phyloP scores from a whole-genome alignment of 2,329 filamentous ascomycete species.

The Stylonectria norvegica region DNA sequence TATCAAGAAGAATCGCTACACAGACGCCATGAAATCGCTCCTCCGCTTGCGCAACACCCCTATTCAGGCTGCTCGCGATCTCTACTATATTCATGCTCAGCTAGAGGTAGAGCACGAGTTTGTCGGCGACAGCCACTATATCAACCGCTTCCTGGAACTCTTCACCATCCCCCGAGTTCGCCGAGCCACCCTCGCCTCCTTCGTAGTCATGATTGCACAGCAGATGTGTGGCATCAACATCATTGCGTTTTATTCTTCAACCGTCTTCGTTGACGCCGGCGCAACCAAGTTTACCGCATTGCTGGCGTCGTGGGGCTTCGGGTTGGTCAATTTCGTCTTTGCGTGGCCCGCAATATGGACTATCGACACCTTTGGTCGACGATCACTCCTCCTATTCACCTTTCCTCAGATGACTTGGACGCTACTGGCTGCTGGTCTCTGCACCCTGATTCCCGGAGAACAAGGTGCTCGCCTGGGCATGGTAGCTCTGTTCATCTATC shows the following conservation, averaged over 20 bases:
- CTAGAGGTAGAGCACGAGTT: constrained; percentile 57
- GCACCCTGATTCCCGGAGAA: constrained; percentile 46
- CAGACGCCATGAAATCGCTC: constrained; percentile 57
- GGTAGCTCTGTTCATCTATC: constrained; percentile 55
- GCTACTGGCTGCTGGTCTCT: constrained; percentile 42
- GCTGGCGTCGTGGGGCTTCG: constrained; percentile 57
- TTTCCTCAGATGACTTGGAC: constrained; percentile 44
- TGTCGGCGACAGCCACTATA: constrained; percentile 51
- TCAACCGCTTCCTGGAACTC: constrained; percentile 60
- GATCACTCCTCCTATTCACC: constrained; percentile 44
- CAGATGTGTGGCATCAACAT: constrained; percentile 71
- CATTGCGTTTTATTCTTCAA: constrained; percentile 72
- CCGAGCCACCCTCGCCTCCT: constrained; percentile 71
- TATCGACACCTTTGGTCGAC: constrained; percentile 56
- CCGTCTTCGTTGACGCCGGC: constrained; percentile 57
- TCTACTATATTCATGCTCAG: constrained; percentile 63
- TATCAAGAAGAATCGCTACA: constrained; percentile 63
- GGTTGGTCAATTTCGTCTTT: constrained; percentile 56
- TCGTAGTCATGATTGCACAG: constrained; percentile 75
- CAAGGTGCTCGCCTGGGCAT: constrained; percentile 38
- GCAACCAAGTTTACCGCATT: constrained; percentile 54
- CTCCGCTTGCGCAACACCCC: constrained; percentile 49
- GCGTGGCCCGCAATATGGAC: constrained; percentile 57
- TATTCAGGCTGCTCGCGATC: constrained; percentile 57
- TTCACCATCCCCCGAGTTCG: constrained; percentile 68